Conservation (phyloP, 257 asterid species). For the Solanum rostratum region DNA sequence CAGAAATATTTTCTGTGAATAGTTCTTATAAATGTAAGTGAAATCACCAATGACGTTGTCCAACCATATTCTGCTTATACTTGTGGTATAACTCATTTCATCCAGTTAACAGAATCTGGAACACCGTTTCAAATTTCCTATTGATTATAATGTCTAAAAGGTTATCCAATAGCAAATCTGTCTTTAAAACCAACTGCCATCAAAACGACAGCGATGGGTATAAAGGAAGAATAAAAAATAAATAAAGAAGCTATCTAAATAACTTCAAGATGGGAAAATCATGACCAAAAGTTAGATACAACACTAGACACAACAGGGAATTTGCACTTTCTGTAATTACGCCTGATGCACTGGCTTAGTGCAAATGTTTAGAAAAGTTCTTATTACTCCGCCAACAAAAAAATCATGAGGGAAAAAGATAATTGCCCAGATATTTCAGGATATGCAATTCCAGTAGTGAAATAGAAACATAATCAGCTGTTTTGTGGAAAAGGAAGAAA, state of each 20-base stretch:
- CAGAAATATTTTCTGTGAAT: neutral
- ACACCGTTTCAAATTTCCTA: neutral
- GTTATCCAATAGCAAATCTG: neutral
- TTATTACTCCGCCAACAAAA: neutral
- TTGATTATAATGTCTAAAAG: neutral
- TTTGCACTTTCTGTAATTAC: neutral
- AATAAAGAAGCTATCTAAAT: neutral
- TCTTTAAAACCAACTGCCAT: neutral
- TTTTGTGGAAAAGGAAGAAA: neutral
- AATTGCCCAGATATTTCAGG: neutral
- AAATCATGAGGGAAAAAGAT: neutral
- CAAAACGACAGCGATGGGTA: neutral
- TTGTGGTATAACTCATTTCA: neutral
- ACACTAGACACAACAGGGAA: neutral
- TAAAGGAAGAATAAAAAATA: neutral
- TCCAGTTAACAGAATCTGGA: neutral
- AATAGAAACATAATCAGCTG: neutral
- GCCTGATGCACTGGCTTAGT: neutral
- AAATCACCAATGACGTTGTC: neutral
- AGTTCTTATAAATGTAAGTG: neutral
- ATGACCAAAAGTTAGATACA: neutral
- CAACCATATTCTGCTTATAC: neutral
- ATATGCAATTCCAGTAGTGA: neutral
- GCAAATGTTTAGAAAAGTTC: neutral
- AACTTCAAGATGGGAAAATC: neutral